Percentiles rank a stretch among this genome's conserved stretches.
Evolutionary conservation across 257 asterid genomes (phyloP).

Genomic region (Salvia splendens): DNA sequence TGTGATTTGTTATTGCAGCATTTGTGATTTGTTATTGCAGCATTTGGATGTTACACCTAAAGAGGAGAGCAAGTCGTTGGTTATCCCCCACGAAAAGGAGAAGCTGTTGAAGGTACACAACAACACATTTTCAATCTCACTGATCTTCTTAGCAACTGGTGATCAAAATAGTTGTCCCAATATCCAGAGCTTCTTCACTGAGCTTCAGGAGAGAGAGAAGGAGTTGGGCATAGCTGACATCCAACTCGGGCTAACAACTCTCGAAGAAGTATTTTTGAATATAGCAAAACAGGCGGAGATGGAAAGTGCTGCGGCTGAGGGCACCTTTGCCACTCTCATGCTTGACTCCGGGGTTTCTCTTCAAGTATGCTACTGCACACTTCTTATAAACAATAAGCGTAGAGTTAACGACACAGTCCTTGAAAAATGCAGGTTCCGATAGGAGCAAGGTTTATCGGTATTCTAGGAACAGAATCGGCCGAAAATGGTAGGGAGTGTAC

Average conservation of each 20-base stretch:
- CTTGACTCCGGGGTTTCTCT: conserved; percentile 63
- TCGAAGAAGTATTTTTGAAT: conserved; percentile 83
- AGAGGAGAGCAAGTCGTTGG: conserved; percentile 81
- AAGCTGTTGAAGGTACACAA: conserved; percentile 65
- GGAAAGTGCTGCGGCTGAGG: conserved; percentile 76
- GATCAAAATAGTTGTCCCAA: not conserved
- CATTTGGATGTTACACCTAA: conserved; percentile 68
- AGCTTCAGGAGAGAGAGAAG: conserved; percentile 63
- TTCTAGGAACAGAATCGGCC: conserved; percentile 66
- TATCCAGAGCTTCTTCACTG: conserved; percentile 64
- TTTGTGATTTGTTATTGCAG: conserved; percentile 47
- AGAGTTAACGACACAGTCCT: not conserved
- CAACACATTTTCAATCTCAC: not conserved
- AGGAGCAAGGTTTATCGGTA: conserved; percentile 74
- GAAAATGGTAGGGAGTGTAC: conserved; percentile 60
- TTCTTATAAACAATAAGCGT: not conserved
- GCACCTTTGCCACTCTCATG: conserved; percentile 54
- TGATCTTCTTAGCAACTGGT: conserved; percentile 5
- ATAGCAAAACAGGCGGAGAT: conserved; percentile 77
- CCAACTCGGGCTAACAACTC: conserved; percentile 86
- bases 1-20: conserved; percentile 28
- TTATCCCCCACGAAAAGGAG: conserved; percentile 90
- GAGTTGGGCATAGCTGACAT: conserved; percentile 75
- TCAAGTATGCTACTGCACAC: conserved; percentile 39
- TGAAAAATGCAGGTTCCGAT: conserved; percentile 59